phyloP scores from a whole-genome alignment of 805 yeast genomes.

The Cyberlindnera amylophila region DNA sequence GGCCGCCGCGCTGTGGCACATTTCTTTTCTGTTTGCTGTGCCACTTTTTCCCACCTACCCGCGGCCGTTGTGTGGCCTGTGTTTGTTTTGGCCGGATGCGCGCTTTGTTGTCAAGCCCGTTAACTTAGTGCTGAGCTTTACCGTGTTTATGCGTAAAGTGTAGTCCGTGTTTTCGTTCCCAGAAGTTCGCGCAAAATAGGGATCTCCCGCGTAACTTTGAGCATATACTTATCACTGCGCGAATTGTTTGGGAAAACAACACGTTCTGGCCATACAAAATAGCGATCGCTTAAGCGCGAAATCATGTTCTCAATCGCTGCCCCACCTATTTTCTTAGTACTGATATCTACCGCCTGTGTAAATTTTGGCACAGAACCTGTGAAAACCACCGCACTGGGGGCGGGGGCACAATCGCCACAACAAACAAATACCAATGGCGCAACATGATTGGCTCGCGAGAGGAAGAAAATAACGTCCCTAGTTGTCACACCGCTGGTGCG shows the following conservation, averaged over 20 bases:
- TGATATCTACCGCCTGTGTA: constrained; percentile 22
- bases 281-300: background rate
- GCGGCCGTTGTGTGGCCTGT: background rate
- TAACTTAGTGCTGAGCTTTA: background rate
- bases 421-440: background rate
- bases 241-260: background rate
- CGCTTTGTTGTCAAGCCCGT: too few species aligned
- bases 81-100: background rate
- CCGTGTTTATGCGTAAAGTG: background rate
- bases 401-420: background rate
- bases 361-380: constrained; percentile 2
- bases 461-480: background rate
- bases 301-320: constrained; percentile 2
- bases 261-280: constrained; percentile 6
- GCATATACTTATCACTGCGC: background rate
- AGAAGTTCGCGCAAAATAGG: background rate
- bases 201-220: constrained; percentile 1
- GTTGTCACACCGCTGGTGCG: background rate
- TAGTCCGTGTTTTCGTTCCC: background rate
- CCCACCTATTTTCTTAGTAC: constrained; percentile 15
- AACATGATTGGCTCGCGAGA: constrained; percentile 4
- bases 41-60: too few species aligned
- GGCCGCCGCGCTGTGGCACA: constrained; percentile 1
- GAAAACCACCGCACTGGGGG: background rate
- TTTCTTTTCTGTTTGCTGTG: too few species aligned